phyloP scores from a whole-genome alignment of 441 rosid species.

The Jatropha podagrica region DNA sequence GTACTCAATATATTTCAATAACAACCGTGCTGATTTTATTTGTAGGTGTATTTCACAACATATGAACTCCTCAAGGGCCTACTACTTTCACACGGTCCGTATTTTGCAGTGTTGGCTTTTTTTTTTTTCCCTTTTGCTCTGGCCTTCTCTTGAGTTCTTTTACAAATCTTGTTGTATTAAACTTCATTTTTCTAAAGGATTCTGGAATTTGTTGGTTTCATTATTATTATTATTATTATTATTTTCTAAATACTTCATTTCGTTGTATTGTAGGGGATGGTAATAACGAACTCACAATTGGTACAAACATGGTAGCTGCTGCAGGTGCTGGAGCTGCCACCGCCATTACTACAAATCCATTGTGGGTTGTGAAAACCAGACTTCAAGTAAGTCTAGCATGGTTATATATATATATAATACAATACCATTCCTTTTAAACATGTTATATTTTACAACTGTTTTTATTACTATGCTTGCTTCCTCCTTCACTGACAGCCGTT shows the following conservation, averaged over 20 bases:
- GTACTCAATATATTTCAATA: constrained; percentile 26
- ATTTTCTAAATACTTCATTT: constrained; percentile 12
- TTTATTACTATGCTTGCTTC: background rate
- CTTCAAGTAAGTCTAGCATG: constrained; percentile 29
- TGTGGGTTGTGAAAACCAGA: constrained; percentile 99
- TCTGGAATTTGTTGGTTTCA: background rate
- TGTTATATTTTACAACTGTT: background rate
- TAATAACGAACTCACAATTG: constrained; percentile 48
- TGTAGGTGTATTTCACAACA: constrained; percentile 85
- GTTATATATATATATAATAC: background rate
- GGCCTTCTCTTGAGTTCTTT: constrained; percentile 17
- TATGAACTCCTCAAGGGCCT: constrained; percentile 71
- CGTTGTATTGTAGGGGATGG: constrained; percentile 44
- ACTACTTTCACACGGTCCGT: constrained; percentile 75
- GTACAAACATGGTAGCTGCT: constrained; percentile 88
- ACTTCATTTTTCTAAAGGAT: background rate
- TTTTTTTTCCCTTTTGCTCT: constrained; percentile 12
- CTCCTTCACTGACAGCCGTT: constrained; percentile 1
- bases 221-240: background rate
- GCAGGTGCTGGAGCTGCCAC: constrained; percentile 97
- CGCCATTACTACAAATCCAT: constrained; percentile 78
- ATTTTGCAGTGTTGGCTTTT: constrained; percentile 19
- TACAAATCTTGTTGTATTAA: constrained; percentile 8
- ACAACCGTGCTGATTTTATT: constrained; percentile 36
- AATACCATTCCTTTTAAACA: constrained; percentile 1